Evolutionary conservation across 2,329 filamentous ascomycete genomes (phyloP), one percentile per base, ranked within the genome.

Genomic region (Atkinsonella hypoxylon): DNA sequence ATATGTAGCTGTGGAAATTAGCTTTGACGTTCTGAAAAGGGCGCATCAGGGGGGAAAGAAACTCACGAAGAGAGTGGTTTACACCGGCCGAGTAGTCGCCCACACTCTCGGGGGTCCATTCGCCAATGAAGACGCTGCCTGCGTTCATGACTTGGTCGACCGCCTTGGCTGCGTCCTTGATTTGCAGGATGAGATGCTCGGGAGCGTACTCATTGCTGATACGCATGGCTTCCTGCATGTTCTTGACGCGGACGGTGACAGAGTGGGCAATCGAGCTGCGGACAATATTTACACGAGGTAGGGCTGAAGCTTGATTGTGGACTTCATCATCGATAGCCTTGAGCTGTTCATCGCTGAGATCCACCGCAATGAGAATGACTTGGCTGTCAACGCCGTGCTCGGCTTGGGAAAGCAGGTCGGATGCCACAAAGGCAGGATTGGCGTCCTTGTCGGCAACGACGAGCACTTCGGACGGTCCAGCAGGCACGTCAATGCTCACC

Each of bases 81-180:
- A 98, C 93, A 62, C 93, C 93, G 49, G 93, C 93, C 56, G 89
- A 95, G 72, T 98, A 98, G 67, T 98, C 93, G 44, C 93, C 93
- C 3, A 98, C 93, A 66, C 88, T 95, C 71, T 98, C 93, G 6
- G 93, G 93, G 0, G 93, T 97, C 93, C 93, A 98, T 57, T 86
- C 77, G 10, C 93, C 93, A 56, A 97, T 83, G 65, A 98, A 98
- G 7, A 98, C 90, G 64, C 89, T 95, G 17, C 93, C 93, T 2
- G 93, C 93, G 60, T 98, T 96, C 71, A 89, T 79, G 22, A 98
- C 89, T 65, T 84, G 71, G 36, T 87, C 82, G 0, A 95, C 83
- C 3, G 84, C 76, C 52, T 78, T 73, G 59, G 86, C 81, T 7
- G 93, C 85, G 56, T 95, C 76, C 56, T 83, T 76, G 45, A 97